Base-by-base conservation (phyloP, 2,329 filamentous ascomycete genomes). In the Fusarium algeriense region DNA sequence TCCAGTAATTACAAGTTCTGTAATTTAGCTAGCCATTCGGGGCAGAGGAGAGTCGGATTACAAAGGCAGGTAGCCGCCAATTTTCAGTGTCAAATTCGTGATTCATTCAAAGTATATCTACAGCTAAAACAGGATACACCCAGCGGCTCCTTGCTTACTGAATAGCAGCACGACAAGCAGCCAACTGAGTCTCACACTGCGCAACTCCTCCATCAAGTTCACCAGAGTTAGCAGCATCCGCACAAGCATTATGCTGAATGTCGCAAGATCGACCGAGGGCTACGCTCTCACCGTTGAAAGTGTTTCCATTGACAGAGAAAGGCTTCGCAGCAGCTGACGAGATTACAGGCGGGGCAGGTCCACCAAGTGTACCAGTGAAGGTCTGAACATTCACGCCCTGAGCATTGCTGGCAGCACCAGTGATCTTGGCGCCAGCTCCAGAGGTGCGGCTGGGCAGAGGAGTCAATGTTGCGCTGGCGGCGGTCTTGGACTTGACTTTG, bases 271-370 rank as follows among this genome's bases (percentile, higher is more conserved):
- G 45, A 1, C 55, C 55, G 5, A 58, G 55, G 17, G 55, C 55
- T 34, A 26, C 55, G 10, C 35, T 19, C 17, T 37, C 45, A 1
- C 55, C 55, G 6, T 23, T 58, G 10, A 58, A 58, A 3, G 55
- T 58, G 45, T 58, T 58, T n/a, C 55, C 55, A 7, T 58, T 58
- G 4, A 58, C 55, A 6, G 55, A 58, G 41, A 58, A 58, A 19
- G 55, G 55, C 20, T n/a, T 53, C 9, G 23, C 45, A 7, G 26
- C 45, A n/a, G 13, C 8, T 7, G 55, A 58, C 1, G 55, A 58
- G 45, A 58, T 38, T 2, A 58, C 55, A 1, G 55, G 45, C 13
- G 55, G 55, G n/a, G 55, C 26, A 3, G 55, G 45, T 2, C 55
- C 55, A 0, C 55, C 55, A 9, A 58, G 55, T 1, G 35, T 41